Conservation (phyloP, 2,329 filamentous ascomycete species). For the Claviceps sp. region DNA sequence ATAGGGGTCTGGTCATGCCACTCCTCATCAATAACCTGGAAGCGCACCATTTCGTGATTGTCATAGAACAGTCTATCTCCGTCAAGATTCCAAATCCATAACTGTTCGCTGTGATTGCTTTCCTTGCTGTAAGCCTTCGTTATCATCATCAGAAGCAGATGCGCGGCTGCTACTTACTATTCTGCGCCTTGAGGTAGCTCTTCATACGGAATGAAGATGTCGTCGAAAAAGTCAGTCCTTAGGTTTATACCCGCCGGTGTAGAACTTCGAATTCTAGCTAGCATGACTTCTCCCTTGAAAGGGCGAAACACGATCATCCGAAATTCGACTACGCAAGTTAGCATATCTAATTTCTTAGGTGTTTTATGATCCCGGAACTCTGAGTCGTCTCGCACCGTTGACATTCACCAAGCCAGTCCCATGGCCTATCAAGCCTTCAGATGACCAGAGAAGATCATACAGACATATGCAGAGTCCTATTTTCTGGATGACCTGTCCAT, state of each 20-base stretch:
- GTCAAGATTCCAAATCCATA: conserved; percentile 76
- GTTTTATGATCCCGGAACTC: not conserved
- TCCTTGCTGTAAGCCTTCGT: conserved; percentile 1
- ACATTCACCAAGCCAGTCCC: conserved; percentile 87
- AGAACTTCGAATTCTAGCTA: conserved; percentile 68
- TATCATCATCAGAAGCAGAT: not conserved
- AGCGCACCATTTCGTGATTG: conserved; percentile 74
- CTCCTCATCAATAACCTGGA: conserved; percentile 73
- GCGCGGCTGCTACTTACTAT: conserved; percentile 46
- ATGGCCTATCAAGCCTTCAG: conserved; percentile 87
- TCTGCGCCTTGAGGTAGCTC: conserved; percentile 62
- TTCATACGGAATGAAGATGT: conserved; percentile 67
- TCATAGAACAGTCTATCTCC: conserved; percentile 73
- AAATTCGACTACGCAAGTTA: conserved; percentile 58
- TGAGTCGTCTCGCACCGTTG: conserved; percentile 47
- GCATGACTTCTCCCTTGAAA: conserved; percentile 86
- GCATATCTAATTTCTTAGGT: not conserved
- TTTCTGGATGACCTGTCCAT: conserved; percentile 65
- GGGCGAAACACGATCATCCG: conserved; percentile 87
- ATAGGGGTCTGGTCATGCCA: conserved; percentile 82
- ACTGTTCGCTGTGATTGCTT: conserved; percentile 59
- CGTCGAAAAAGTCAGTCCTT: conserved; percentile 83
- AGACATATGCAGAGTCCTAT: conserved; percentile 88
- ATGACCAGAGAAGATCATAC: conserved; percentile 79
- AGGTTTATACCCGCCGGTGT: conserved; percentile 62